A percentile compares a stretch with the other conserved stretches of the same genome.
Evolutionary conservation across 2,329 filamentous ascomycete genomes (phyloP).

Genomic region (Madurella fahalii): DNA sequence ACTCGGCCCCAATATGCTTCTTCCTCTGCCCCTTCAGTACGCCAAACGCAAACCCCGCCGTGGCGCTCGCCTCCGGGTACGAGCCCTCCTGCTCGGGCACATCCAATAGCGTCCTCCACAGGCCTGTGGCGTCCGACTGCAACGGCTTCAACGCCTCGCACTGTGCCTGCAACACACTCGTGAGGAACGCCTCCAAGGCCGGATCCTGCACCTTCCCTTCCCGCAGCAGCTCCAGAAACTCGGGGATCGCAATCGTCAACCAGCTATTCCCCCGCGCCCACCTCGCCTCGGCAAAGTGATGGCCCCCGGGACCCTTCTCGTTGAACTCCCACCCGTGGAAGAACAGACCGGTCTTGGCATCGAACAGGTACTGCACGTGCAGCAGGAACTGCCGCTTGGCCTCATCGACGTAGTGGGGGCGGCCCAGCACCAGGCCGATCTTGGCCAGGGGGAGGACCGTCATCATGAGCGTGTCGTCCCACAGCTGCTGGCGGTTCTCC

Average conservation of each 20-base stretch:
- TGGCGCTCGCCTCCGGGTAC: conserved; percentile 72
- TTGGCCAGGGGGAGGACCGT: conserved; percentile 76
- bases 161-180: conserved; percentile 64
- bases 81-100: conserved; percentile 62
- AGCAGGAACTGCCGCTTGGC: conserved; percentile 73
- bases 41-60: conserved; percentile 76
- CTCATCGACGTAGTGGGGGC: conserved; percentile 71
- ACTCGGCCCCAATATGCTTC: conserved; percentile 62
- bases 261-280: conserved; percentile 65
- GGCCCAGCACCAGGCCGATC: conserved; percentile 66
- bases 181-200: conserved; percentile 55
- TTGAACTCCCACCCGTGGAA: conserved; percentile 82
- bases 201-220: conserved; percentile 57
- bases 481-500: conserved; percentile 69
- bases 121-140: conserved; percentile 55
- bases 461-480: conserved; percentile 89
- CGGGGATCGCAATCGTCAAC: conserved; percentile 79
- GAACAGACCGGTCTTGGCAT: conserved; percentile 66
- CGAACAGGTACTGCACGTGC: conserved; percentile 75
- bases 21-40: conserved; percentile 70
- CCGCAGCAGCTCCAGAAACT: conserved; percentile 67
- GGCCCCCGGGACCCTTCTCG: conserved; percentile 46
- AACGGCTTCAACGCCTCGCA: conserved; percentile 58
- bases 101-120: conserved; percentile 74
- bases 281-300: conserved; percentile 48